A percentile compares a stretch with the other conserved stretches of the same genome.
phyloP scores from a whole-genome alignment of 352 stramenopile genomes.

The Globisporangium parvum region DNA sequence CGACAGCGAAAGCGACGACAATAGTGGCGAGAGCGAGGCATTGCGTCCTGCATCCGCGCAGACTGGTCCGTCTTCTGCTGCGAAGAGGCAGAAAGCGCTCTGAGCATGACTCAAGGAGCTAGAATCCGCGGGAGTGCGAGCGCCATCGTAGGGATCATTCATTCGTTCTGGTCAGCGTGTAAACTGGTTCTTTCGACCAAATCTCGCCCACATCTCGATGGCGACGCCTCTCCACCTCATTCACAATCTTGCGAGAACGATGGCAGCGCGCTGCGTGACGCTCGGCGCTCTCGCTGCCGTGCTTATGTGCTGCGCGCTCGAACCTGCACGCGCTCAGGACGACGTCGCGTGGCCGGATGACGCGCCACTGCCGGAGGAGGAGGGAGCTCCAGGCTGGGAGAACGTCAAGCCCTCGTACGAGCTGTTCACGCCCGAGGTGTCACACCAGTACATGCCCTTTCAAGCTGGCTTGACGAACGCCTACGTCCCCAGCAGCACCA shows the following conservation, averaged over 20 bases:
- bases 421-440: conserved; percentile 2
- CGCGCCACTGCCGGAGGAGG: too few relatives aligned
- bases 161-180: too few relatives aligned
- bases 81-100: conserved; percentile 4
- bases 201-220: too few relatives aligned
- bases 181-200: neutral
- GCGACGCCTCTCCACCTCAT: too few relatives aligned
- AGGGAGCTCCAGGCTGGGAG: neutral
- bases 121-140: too few relatives aligned
- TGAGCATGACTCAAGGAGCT: too few relatives aligned
- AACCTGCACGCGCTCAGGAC: neutral
- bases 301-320: neutral
- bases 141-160: too few relatives aligned
- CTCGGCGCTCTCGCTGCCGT: neutral
- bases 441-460: neutral
- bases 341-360: neutral
- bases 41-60: neutral
- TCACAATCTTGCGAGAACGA: too few relatives aligned
- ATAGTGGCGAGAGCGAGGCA: conserved; percentile 8
- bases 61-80: too few relatives aligned
- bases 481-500: neutral
- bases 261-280: neutral
- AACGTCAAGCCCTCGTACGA: neutral
- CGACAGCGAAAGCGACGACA: conserved; percentile 11
- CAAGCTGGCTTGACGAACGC: conserved; percentile 2